Base-by-base conservation (phyloP, 78 protist species). In the Dictyostelium firmibasis region DNA sequence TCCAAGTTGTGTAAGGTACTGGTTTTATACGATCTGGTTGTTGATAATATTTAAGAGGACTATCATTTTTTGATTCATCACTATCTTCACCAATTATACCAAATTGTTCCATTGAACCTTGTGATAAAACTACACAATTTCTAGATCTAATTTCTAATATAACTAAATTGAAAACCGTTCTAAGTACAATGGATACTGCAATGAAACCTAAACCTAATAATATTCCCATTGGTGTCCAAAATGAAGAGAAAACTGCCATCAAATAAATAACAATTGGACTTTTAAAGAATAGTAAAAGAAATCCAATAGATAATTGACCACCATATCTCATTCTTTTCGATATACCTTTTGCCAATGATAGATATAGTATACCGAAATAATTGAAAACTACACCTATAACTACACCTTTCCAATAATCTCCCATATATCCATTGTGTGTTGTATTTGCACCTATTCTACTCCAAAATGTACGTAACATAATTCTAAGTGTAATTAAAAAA, bases 391-490 rank as follows among this genome's bases (percentile, higher is more conserved):
- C 41, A 10, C 93, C 93, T n/a, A 87, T 78, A 0, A 43, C 50
- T 25, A 87, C 29, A 14, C 93, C 93, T 18, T 78, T 76, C 86
- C 85, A 87, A 79, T 87, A 87, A 43, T 87, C 93, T 2, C 8
- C 33, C 25, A 87, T 29, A 27, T 33, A 14, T 1, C 93, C 93
- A 76, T 16, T 25, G 35, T 23, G 53, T 20, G 0, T 50, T 23
- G 33, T 70, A 1, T 64, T 57, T 8, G 29, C 47, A 13, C 93
- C 93, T 16, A 87, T 87, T 67, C 93, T 87, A 38, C 41, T 41
- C 93, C 93, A 87, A 57, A 67, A 87, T 16, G 93, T 79, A 41
- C 93, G 41, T 25, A 87, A 78, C 93, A 87, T 79, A n/a, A 78
- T 36, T 43, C 93, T 64, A 2, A 87, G 64, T n/a, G 75, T 82